Base-by-base conservation (phyloP, 108 stramenopile species). In the Chaetoceros tenuissimus region DNA sequence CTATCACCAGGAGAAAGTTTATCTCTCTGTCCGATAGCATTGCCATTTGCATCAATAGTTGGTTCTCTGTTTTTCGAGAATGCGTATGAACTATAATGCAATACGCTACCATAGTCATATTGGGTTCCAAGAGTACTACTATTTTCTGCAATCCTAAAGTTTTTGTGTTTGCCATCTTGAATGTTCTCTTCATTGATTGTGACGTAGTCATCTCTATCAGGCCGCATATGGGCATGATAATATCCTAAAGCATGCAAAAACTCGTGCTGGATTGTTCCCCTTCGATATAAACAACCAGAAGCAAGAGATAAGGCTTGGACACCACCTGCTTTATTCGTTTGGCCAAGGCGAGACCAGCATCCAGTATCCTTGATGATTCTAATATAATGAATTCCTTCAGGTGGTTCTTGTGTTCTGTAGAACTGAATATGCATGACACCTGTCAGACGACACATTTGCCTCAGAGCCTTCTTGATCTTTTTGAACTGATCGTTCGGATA, bases 171-270 rank as follows among this genome's bases (percentile, higher is more conserved):
- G 10, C 49, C 62, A 17, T 13, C n/a, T 27, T 7, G 17, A 7
- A 79, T 49, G 28, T 75, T 75, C 48, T 57, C 60, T 21, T 27
- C 57, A 3, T 59, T 29, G 20, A 75, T 55, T 8, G 18, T 48
- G 24, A 79, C 58, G 54, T 73, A 50, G 13, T 69, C 60, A 47
- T 79, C 73, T n/a, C 78, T 60, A 60, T 79, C 78, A 1, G 74
- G 65, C 0, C 78, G 44, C 13, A 54, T 55, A 20, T 79, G 78
- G 58, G 75, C 78, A 28, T 79, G 78, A 71, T 67, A 75, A 47
- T 75, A 79, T n/a, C 78, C 78, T 17, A 79, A 24, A 1, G 74
- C 59, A 55, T 79, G 78, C 22, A 79, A 44, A 30, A 69, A 55
- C 26, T 75, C 74, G 53, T 79, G 77, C 55, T 40, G 34, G 13